phyloP scores from a whole-genome alignment of 805 yeast genomes.

The Saccharomycopsis javanensis region DNA sequence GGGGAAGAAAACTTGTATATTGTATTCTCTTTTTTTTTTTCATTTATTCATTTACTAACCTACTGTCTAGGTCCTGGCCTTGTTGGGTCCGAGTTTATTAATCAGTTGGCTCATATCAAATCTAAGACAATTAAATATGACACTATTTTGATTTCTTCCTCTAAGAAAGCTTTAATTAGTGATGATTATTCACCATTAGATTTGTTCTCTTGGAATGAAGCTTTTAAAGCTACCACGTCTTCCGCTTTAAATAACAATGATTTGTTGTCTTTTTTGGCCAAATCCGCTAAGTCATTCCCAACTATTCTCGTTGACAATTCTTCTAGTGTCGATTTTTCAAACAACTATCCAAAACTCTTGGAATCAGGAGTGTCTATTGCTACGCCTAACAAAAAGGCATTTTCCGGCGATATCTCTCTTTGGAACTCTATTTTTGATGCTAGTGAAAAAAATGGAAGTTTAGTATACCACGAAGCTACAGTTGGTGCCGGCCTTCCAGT shows the following conservation, averaged over 20 bases:
- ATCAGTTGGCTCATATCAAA: conserved; percentile 60
- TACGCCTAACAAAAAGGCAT: conserved; percentile 97
- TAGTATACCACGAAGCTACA: conserved; percentile 95
- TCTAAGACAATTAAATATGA: conserved; percentile 55
- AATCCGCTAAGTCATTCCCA: conserved; percentile 36
- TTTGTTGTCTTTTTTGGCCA: conserved; percentile 51
- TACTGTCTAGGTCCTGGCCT: conserved; percentile 68
- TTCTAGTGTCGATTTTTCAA: conserved; percentile 70
- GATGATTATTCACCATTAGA: conserved; percentile 64
- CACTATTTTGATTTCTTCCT: conserved; percentile 71
- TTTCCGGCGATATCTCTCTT: conserved; percentile 60
- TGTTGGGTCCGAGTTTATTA: conserved; percentile 85
- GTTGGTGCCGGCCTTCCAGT: conserved; percentile 98
- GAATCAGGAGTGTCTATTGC: conserved; percentile 81
- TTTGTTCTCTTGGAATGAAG: conserved; percentile 46
- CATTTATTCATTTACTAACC: conserved; percentile 3
- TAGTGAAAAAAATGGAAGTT: conserved; percentile 50
- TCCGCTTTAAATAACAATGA: conserved; percentile 46
- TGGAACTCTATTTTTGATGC: conserved; percentile 69
- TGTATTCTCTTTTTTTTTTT: background rate
- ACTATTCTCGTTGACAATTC: conserved; percentile 90
- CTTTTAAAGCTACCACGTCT: conserved; percentile 34
- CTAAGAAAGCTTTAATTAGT: conserved; percentile 59
- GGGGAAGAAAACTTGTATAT: no score
- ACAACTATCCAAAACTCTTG: conserved; percentile 65